Evolutionary conservation across 2,329 filamentous ascomycete species (phyloP), one percentile per base, ranked within the genome.

Genomic region (Ophioceras dolichostomum): DNA sequence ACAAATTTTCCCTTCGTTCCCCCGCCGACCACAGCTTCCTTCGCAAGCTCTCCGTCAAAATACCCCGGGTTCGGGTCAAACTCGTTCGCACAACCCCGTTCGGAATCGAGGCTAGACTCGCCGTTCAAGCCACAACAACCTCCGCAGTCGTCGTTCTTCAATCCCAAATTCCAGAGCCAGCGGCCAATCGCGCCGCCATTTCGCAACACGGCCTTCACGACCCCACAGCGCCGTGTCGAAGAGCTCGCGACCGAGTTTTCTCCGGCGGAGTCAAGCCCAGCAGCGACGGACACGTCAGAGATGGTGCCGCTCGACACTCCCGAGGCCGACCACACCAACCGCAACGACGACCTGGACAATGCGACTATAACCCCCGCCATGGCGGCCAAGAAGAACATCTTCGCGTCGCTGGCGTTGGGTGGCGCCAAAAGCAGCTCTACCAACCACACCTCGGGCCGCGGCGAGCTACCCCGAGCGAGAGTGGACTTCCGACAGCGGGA

Each of bases 151-250:
- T 62, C 64, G 10, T 54, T 62, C 31, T 70, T 73, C 49, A 61
- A 60, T 20, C 61, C 66, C 5, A 55, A 61, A 32, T 43, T 67
- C 4, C 51, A 59, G 5, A 57, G 58, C 38, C 57, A 59, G 28
- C 56, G 61, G 22, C 32, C 57, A 61, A 0, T 69, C 66, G 71
- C 73, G 0, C 60, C 70, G 12, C 61, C 66, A 1, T 79, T 79
- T 43, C 69, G 75, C 17, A 79, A 79, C 45, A 71, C 75, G 1
- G 68, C 74, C 3, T 80, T 80, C 44, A 77, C 70, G 2, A 80
- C 76, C 0, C 76, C 75, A 1, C 68, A 76, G 34, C 72, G 68
- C 40, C 65, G 69, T 0, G 61, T 70, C 41, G 72, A 78, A 26
- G 63, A 71, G 24, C 49, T 61, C 3, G 56, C 71, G 34, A 74